A percentile compares a stretch with the other conserved stretches of the same genome.
Conservation (phyloP, 1,284 basidiomycete genomes). For the Leccinum insolens region DNA sequence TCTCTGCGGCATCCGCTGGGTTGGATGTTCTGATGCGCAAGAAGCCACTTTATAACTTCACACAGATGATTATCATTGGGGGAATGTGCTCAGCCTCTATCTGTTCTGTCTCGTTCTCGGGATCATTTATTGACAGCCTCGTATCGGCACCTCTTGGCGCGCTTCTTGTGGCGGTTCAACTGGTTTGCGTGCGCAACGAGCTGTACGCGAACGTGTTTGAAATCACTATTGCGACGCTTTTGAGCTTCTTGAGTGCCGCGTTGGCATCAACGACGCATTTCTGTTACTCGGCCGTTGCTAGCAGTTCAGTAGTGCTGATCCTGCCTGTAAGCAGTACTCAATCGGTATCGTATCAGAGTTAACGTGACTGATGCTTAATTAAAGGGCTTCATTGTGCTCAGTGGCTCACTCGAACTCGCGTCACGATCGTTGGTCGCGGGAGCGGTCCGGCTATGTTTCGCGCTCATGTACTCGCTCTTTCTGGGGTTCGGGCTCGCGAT, state of each 20-base stretch:
- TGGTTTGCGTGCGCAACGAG: conserved; percentile 76
- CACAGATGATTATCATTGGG: conserved; percentile 75
- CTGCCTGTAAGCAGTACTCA: conserved; percentile 63
- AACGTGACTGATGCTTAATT: conserved; percentile 2
- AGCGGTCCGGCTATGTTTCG: conserved; percentile 85
- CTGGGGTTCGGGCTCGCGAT: conserved; percentile 85
- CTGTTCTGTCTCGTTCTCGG: conserved; percentile 70
- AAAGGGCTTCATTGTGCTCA: conserved; percentile 79
- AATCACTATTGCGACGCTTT: conserved; percentile 77
- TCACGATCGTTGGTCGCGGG: conserved; percentile 81
- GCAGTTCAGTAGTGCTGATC: conserved; percentile 85
- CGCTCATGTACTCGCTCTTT: conserved; percentile 79
- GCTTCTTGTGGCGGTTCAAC: conserved; percentile 76
- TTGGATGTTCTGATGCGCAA: conserved; percentile 80
- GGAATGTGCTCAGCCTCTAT: conserved; percentile 85
- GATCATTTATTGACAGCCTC: conserved; percentile 82
- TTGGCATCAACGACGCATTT: conserved; percentile 72
- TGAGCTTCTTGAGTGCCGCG: conserved; percentile 84
- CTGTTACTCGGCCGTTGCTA: conserved; percentile 87
- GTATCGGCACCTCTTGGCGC: conserved; percentile 79
- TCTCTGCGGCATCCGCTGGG: conserved; percentile 75
- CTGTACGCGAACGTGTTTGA: conserved; percentile 89
- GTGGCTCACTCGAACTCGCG: conserved; percentile 81
- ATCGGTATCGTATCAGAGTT: not conserved
- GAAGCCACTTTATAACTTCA: conserved; percentile 62